These are phyloP conservation scores for Malassezia slooffiae DNA, from an alignment of 1,284 basidiomycete genomes.

Conservation along the genomic window DNA sequence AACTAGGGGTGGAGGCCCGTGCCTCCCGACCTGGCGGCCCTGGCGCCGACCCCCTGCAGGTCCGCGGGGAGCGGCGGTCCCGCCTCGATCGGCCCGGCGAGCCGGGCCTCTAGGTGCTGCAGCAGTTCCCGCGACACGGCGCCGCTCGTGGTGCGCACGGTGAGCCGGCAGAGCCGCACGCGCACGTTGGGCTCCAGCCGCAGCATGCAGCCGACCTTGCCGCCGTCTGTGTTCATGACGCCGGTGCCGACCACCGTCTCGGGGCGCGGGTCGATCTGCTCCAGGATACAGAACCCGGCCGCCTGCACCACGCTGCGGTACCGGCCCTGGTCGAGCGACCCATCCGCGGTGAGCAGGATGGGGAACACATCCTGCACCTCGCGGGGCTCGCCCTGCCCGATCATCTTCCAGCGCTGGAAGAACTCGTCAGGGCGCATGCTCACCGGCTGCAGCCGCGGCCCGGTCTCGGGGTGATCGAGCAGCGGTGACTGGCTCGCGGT, in stretches of 20 bases:
- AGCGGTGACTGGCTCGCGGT: no score
- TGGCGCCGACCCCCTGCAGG: not conserved
- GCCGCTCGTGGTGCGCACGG: slow-evolving; percentile 88
- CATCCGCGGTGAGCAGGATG: slow-evolving; percentile 56
- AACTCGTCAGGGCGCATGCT: slow-evolving; percentile 71
- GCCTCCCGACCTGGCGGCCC: not conserved
- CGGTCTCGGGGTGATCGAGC: no score
- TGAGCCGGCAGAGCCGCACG: slow-evolving; percentile 86
- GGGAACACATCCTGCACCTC: slow-evolving; percentile 83
- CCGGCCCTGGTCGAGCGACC: slow-evolving; percentile 63
- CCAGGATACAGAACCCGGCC: slow-evolving; percentile 63
- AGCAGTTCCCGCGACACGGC: slow-evolving; percentile 72
- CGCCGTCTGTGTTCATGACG: slow-evolving; percentile 73
- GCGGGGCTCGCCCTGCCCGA: slow-evolving; percentile 68
- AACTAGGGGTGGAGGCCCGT: not conserved
- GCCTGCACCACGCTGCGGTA: slow-evolving; percentile 68
- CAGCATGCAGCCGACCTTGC: slow-evolving; percentile 88
- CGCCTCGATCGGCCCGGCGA: slow-evolving; percentile 1
- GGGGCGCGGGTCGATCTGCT: slow-evolving; percentile 55
- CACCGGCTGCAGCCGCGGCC: slow-evolving; percentile 53
- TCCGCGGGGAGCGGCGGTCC: not conserved
- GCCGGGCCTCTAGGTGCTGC: slow-evolving; percentile 19
- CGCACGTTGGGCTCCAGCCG: slow-evolving; percentile 87
- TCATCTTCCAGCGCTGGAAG: slow-evolving; percentile 96
- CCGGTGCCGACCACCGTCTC: slow-evolving; percentile 79